Conservation (phyloP, 148 eudicot species). For the Amaranthus hypochondriacus region DNA sequence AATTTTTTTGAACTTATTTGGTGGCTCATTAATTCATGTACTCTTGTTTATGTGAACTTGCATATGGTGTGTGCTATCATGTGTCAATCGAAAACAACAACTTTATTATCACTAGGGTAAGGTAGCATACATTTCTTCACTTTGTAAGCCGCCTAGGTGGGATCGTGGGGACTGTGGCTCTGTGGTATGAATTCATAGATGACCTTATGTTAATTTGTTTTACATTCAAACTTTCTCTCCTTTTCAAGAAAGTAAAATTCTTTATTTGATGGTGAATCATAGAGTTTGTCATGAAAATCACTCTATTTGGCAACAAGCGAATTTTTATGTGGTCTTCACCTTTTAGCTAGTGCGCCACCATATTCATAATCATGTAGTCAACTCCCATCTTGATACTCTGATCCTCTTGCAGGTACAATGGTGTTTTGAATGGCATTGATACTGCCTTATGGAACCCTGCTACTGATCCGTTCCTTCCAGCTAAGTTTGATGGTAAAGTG, state of each 20-base stretch:
- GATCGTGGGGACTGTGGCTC: too few species aligned
- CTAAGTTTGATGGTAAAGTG: slow-evolving; percentile 54
- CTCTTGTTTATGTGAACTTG: too few species aligned
- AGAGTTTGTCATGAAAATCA: background rate
- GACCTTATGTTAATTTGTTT: background rate
- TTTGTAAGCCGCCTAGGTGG: too few species aligned
- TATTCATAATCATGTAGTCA: background rate
- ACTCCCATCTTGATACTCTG: background rate
- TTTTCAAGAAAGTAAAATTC: background rate
- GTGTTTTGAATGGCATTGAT: slow-evolving; percentile 82
- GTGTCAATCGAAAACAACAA: background rate
- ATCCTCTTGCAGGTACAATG: slow-evolving; percentile 52
- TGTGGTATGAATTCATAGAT: too few species aligned
- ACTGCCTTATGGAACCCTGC: slow-evolving; percentile 72
- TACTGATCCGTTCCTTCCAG: slow-evolving; percentile 62
- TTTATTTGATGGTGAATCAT: background rate
- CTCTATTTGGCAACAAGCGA: background rate
- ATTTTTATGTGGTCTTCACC: background rate
- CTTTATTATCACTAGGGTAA: too few species aligned
- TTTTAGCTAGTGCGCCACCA: background rate
- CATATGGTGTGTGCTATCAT: background rate
- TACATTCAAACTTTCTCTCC: background rate
- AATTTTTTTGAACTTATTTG: too few species aligned
- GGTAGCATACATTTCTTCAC: too few species aligned
- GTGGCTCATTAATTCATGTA: too few species aligned